These are phyloP conservation scores for Candida pseudoglaebosa DNA, from an alignment of 805 yeast genomes.

Conservation along the genomic window DNA sequence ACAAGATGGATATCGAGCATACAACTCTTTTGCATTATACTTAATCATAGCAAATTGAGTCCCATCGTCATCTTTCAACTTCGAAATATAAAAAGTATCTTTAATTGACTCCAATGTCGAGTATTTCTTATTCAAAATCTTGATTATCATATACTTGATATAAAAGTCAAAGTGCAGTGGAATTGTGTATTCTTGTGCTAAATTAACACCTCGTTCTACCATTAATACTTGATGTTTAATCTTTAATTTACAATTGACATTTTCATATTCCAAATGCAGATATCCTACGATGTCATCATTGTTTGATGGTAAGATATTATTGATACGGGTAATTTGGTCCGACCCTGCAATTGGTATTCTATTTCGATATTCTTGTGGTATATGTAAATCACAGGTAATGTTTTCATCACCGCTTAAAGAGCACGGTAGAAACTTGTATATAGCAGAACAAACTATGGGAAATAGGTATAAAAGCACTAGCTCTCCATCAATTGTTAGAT, in stretches of 20 bases:
- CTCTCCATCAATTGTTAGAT: conserved; percentile 24
- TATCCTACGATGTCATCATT: conserved; percentile 1
- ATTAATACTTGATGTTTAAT: conserved; percentile 20
- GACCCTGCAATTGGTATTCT: not conserved
- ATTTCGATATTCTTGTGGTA: conserved; percentile 2
- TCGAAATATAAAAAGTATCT: conserved; percentile 7
- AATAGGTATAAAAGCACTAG: conserved; percentile 26
- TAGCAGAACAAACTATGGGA: conserved; percentile 22
- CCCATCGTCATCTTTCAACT: conserved; percentile 13
- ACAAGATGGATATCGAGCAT: conserved; percentile 4
- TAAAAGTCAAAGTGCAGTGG: conserved; percentile 3
- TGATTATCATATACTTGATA: conserved; percentile 6
- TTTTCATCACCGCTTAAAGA: conserved; percentile 22
- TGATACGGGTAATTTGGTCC: conserved; percentile 3
- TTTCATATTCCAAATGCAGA: conserved; percentile 6
- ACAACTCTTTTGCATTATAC: conserved; percentile 11
- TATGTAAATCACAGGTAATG: not conserved
- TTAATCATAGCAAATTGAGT: conserved; percentile 18
- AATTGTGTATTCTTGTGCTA: conserved; percentile 55
- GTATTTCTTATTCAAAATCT: not conserved
- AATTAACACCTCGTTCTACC: conserved; percentile 63
- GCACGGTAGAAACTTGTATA: conserved; percentile 23
- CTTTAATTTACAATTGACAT: not conserved
- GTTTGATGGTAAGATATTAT: conserved; percentile 1
- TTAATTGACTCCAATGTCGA: not conserved